Evolutionary conservation across 805 yeast genomes (phyloP), one percentile per base, ranked within the genome.

Genomic region (Komagataella phaffii): DNA sequence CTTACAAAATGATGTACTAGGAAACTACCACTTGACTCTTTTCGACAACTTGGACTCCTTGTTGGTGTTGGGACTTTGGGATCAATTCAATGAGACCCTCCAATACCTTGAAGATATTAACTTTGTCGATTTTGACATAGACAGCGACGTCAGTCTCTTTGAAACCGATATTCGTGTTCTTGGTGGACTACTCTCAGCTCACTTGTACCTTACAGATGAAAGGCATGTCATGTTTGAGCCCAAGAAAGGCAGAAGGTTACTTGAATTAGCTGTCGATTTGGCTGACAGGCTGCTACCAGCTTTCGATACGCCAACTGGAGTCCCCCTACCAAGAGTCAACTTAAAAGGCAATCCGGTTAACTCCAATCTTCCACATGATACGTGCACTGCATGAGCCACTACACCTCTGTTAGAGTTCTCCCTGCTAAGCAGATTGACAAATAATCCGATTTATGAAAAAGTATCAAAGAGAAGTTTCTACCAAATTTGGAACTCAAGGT

Each of bases 331-430:
- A 0, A 68, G 97, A 54, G 77, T 88, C 7, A 88, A 90, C 61
- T 63, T 90, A 21, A 67, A 67, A 17, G 58, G 68, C 19, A 91
- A 90, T 0, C 50, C 67, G 0, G 55, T 81, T 0, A 79, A 85
- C 0, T 54, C 64, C 6, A 59, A 61, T 1, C 54, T 78, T 4
- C 74, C 77, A 50, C 56, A 69, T 10, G 95, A 87, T 54, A 89
- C 89, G 6, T 89, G 96, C 61, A 77, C 89, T 0, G 85, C 96
- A 0, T 97, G 96, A 2, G 91, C 90, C 17, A 84, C 89, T 0
- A 80, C 90, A 1, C 86, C 95, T 2, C 74, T 88, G 54, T 69
- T 90, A 44, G 98, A 90, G 65, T 78, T 91, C 62, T 77, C 90
- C 0, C 65, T 90, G 44, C 68, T 90, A 24, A 86, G 95, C 0